These are phyloP conservation scores for Phytophthora capsici DNA, from an alignment of 352 stramenopile genomes.

Conservation along the genomic window DNA sequence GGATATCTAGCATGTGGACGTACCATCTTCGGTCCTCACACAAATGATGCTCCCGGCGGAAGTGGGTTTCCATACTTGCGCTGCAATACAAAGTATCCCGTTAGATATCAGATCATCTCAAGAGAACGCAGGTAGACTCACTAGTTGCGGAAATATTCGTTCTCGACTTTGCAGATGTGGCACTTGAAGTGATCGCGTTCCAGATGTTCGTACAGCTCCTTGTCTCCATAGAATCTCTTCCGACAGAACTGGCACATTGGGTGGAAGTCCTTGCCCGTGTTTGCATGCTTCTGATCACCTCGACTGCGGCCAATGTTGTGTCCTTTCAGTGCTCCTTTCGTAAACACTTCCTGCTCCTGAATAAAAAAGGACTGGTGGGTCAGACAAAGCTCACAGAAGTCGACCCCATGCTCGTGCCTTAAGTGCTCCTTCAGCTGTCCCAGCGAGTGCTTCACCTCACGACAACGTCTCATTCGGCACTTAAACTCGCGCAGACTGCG, in stretches of 20 bases:
- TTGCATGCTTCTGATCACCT: slow-evolving; percentile 55
- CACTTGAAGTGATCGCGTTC: slow-evolving; percentile 92
- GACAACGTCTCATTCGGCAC: slow-evolving; percentile 71
- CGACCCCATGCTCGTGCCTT: slow-evolving; percentile 61
- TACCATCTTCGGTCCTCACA: slow-evolving; percentile 88
- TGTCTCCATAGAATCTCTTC: slow-evolving; percentile 85
- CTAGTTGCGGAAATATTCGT: slow-evolving; percentile 92
- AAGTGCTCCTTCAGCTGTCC: slow-evolving; percentile 77
- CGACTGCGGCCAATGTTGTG: slow-evolving; percentile 67
- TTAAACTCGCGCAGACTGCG: slow-evolving; percentile 63
- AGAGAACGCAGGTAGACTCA: slow-evolving; percentile 37
- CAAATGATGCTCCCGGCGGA: slow-evolving; percentile 80
- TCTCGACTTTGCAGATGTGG: slow-evolving; percentile 88
- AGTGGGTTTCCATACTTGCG: slow-evolving; percentile 85
- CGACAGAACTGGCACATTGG: slow-evolving; percentile 92
- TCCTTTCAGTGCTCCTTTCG: slow-evolving; percentile 67
- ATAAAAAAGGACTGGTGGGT: slow-evolving; percentile 83
- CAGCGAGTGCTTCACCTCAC: slow-evolving; percentile 56
- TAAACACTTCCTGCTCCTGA: slow-evolving; percentile 83
- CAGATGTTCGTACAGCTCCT: slow-evolving; percentile 87
- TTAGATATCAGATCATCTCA: slow-evolving; percentile 4
- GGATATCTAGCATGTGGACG: slow-evolving; percentile 4
- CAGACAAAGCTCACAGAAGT: slow-evolving; percentile 85
- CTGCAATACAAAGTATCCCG: slow-evolving; percentile 37
- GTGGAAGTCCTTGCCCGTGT: slow-evolving; percentile 80